A percentile compares a stretch with the other conserved stretches of the same genome.
Conservation (phyloP, 78 protist species). For the Monocercomonoides exilis region DNA sequence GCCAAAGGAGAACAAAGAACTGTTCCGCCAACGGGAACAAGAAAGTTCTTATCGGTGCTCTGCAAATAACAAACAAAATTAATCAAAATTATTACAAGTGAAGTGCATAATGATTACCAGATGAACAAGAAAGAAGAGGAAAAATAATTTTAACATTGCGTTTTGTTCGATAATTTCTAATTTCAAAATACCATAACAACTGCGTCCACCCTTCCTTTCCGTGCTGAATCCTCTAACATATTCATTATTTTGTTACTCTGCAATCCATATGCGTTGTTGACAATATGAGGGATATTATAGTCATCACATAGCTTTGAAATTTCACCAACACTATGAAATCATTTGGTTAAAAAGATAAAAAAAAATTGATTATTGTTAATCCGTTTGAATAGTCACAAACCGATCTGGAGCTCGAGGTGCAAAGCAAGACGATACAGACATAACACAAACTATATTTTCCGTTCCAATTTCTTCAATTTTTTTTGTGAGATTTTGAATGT, state of each 20-base stretch:
- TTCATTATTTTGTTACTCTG: conserved; percentile 50
- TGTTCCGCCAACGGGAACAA: conserved; percentile 98
- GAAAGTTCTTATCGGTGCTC: conserved; percentile 93
- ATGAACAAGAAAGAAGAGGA: no score
- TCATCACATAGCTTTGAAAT: conserved; percentile 63
- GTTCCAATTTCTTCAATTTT: conserved; percentile 42
- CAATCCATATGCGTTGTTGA: conserved; percentile 96
- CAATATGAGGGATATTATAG: conserved; percentile 65
- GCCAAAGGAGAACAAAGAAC: no score
- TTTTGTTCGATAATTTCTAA: no score
- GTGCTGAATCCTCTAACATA: background rate
- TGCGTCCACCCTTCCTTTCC: conserved; percentile 67
- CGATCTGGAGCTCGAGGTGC: conserved; percentile 92
- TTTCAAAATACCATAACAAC: no score
- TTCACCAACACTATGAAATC: conserved; percentile 49
- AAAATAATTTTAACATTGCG: no score
- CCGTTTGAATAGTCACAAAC: no score
- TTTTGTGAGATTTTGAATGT: conserved; percentile 21
- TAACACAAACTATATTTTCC: conserved; percentile 67
- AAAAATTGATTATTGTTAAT: background rate
- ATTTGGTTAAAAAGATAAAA: background rate
- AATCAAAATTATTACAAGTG: no score
- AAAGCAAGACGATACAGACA: conserved; percentile 88
- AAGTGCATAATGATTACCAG: no score
- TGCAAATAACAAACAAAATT: no score